Evolutionary conservation across 2,329 filamentous ascomycete genomes (phyloP).

Genomic region (Leptographium lundbergii): DNA sequence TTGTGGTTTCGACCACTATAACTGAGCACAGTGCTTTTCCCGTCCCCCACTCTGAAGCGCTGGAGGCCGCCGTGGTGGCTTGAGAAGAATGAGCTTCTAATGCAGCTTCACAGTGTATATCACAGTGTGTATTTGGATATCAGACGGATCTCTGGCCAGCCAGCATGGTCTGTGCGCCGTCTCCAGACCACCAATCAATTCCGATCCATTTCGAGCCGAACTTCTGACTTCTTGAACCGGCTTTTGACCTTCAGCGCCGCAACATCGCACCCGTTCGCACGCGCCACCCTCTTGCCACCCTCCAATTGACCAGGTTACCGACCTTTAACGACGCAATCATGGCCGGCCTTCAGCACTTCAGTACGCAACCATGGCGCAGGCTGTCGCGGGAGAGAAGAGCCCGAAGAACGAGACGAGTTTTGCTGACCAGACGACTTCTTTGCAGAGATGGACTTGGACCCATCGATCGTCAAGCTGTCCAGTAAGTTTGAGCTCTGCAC

Average conservation of each 20-base stretch:
- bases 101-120: neutral
- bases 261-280: neutral
- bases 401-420: neutral
- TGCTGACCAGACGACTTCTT: slow-evolving; percentile 17
- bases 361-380: slow-evolving; percentile 17
- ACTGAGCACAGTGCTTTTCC: neutral
- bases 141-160: neutral
- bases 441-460: slow-evolving; percentile 33
- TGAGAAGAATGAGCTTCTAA: neutral
- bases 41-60: neutral
- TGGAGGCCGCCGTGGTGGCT: neutral
- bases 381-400: neutral
- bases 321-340: slow-evolving; percentile 21
- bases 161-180: neutral
- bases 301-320: slow-evolving; percentile 2
- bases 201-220: slow-evolving; percentile 8
- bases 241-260: neutral
- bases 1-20: neutral
- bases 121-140: neutral
- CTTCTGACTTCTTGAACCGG: neutral
- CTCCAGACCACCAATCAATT: slow-evolving; percentile 10
- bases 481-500: slow-evolving; percentile 20
- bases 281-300: neutral
- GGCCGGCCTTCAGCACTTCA: slow-evolving; percentile 30
- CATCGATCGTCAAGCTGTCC: slow-evolving; percentile 31